Conservation (phyloP, 169 alveolate species). For the Theileria luwenshuni region DNA sequence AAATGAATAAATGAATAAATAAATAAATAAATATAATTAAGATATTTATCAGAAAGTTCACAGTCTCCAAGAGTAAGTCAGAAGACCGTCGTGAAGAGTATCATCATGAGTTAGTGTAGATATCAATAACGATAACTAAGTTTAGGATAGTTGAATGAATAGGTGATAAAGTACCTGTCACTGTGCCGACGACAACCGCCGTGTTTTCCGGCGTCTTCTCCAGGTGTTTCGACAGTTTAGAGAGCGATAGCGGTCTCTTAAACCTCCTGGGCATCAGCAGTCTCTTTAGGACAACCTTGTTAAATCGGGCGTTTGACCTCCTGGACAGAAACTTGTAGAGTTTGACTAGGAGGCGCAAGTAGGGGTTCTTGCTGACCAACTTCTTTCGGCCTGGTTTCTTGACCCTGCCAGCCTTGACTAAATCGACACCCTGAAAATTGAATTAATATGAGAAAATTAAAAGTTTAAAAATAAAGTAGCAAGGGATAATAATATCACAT, state of each 20-base stretch:
- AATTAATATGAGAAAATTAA: background rate
- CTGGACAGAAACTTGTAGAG: constrained; percentile 90
- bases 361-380: constrained; percentile 87
- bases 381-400: constrained; percentile 87
- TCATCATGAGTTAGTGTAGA: constrained; percentile 68
- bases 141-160: background rate
- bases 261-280: constrained; percentile 90
- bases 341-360: constrained; percentile 84
- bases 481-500: background rate
- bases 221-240: constrained; percentile 90
- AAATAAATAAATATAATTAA: too few relatives aligned
- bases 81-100: constrained; percentile 86
- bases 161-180: constrained; percentile 83
- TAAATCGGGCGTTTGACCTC: constrained; percentile 91
- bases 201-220: constrained; percentile 84
- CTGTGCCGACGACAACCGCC: constrained; percentile 96
- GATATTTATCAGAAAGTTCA: constrained; percentile 50
- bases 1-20: background rate
- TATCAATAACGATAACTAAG: background rate
- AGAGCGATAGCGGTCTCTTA: constrained; percentile 92
- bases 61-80: constrained; percentile 80
- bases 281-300: constrained; percentile 90
- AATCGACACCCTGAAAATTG: constrained; percentile 84
- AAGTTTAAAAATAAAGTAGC: too few relatives aligned
- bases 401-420: constrained; percentile 88